A percentile compares a stretch with the other conserved stretches of the same genome.
These are phyloP conservation scores for Prunella vulgaris DNA, from an alignment of 257 asterid genomes.

Conservation along the genomic window DNA sequence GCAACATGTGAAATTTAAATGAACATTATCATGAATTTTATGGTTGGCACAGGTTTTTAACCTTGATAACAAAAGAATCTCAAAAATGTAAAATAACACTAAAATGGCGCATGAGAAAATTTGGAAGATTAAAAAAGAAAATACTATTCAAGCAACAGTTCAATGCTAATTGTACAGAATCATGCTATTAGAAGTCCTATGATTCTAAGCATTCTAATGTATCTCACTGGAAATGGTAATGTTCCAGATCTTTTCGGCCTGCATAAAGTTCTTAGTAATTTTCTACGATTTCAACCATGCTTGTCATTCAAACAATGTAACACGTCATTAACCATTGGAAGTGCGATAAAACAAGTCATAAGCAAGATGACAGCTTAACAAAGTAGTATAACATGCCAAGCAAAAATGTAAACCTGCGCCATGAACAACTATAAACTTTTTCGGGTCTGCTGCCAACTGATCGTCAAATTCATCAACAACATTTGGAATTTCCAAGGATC, in stretches of 20 bases:
- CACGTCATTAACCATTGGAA: slow-evolving; percentile 7
- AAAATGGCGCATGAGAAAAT: not conserved
- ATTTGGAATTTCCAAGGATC: slow-evolving; percentile 41
- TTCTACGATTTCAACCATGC: not conserved
- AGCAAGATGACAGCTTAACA: not conserved
- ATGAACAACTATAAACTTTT: slow-evolving; percentile 69
- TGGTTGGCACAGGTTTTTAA: not conserved
- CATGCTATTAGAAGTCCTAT: not conserved
- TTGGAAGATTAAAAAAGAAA: not conserved
- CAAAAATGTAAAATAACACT: not conserved
- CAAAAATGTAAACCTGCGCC: slow-evolving; percentile 98
- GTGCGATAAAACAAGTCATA: not conserved
- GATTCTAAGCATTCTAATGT: not conserved
- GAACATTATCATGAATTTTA: not conserved
- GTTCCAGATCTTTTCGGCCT: not conserved
- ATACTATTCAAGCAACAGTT: too few relatives aligned
- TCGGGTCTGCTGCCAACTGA: slow-evolving; percentile 35
- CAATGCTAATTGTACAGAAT: not conserved
- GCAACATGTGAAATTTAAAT: not conserved
- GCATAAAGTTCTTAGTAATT: not conserved
- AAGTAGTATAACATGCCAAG: slow-evolving; percentile 15
- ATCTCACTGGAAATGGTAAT: not conserved
- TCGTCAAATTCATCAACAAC: slow-evolving; percentile 37
- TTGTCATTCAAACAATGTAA: not conserved
- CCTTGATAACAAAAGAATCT: not conserved